Evolutionary conservation across 2,329 filamentous ascomycete species (phyloP).

Genomic region (Lachnellula occidentalis): DNA sequence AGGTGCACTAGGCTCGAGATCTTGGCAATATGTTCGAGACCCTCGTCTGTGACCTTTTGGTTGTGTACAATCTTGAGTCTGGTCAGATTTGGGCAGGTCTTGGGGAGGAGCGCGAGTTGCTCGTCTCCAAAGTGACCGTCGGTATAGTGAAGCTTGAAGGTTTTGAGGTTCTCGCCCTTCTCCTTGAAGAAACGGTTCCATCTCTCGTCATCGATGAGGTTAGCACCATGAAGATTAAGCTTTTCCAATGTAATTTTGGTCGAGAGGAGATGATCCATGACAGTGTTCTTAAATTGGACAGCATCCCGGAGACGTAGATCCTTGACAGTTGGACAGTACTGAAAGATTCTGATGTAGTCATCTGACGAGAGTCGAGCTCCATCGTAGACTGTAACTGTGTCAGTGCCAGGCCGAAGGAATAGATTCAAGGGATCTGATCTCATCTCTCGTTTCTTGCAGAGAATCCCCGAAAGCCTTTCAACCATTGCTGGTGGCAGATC

Average conservation of each 20-base stretch:
- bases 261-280: conserved; percentile 74
- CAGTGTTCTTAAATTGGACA: conserved; percentile 85
- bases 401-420: conserved; percentile 48
- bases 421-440: conserved; percentile 49
- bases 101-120: conserved; percentile 55
- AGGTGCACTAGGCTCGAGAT: conserved; percentile 66
- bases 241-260: conserved; percentile 64
- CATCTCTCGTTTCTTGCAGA: conserved; percentile 55
- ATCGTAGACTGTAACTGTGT: conserved; percentile 53
- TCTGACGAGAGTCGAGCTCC: conserved; percentile 61
- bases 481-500: conserved; percentile 50
- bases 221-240: conserved; percentile 77
- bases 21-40: conserved; percentile 58
- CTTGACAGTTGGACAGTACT: conserved; percentile 63
- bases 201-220: conserved; percentile 69
- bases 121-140: conserved; percentile 77
- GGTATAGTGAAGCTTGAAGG: conserved; percentile 75
- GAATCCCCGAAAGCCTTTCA: conserved; percentile 53
- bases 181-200: conserved; percentile 67
- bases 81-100: conserved; percentile 60
- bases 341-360: conserved; percentile 77
- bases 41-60: conserved; percentile 62
- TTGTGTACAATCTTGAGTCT: conserved; percentile 80
- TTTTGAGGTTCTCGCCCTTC: conserved; percentile 60
- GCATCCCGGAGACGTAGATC: conserved; percentile 73